Evolutionary conservation across 345 rosid genomes (phyloP).

Genomic region (Nephelium lappaceum): DNA sequence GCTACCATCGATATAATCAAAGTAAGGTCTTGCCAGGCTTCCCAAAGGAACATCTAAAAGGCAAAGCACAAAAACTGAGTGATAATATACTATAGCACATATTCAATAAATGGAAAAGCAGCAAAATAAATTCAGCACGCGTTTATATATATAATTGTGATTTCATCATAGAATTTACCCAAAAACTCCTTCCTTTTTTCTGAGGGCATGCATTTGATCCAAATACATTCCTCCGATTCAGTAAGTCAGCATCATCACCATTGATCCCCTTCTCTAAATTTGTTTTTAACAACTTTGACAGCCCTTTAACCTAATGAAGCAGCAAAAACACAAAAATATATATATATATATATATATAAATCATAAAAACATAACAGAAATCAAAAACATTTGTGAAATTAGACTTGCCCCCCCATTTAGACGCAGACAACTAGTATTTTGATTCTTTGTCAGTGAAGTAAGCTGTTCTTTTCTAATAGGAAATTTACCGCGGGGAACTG

Average conservation of each 20-base stretch:
- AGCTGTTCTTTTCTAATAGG: constrained; percentile 72
- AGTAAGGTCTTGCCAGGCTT: constrained; percentile 89
- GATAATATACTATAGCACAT: background rate
- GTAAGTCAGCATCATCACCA: constrained; percentile 73
- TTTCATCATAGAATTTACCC: constrained; percentile 45
- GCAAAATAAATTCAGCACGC: background rate
- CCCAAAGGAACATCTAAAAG: constrained; percentile 83
- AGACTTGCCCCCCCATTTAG: constrained; percentile 79
- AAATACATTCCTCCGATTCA: constrained; percentile 62
- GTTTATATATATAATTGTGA: background rate
- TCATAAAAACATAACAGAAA: constrained; percentile 10
- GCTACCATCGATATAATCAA: constrained; percentile 88
- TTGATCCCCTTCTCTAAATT: constrained; percentile 71
- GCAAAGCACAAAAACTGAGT: background rate
- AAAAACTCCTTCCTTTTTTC: constrained; percentile 88
- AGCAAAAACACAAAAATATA: background rate
- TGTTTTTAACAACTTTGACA: constrained; percentile 64
- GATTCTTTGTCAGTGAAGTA: constrained; percentile 74
- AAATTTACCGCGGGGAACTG: constrained; percentile 55
- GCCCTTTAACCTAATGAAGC: constrained; percentile 63
- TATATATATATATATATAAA: background rate
- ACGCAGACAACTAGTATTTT: constrained; percentile 52
- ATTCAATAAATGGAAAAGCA: constrained; percentile 24
- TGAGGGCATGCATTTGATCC: constrained; percentile 93
- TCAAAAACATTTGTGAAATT: constrained; percentile 17